Evolutionary conservation across 208 protist species (phyloP).

Genomic region (Crithidia thermophila): DNA sequence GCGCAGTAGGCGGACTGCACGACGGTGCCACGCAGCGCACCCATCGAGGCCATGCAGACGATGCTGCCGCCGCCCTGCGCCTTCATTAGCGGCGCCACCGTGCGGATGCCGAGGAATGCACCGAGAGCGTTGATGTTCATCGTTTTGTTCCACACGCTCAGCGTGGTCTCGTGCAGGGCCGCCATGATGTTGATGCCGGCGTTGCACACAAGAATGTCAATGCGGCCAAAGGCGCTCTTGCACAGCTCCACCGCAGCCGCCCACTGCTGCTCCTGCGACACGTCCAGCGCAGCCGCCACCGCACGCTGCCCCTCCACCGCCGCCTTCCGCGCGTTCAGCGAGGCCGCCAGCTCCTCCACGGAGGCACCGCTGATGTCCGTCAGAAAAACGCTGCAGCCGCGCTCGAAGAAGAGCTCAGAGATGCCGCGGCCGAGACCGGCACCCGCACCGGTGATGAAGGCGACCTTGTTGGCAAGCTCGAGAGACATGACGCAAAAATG

Average conservation of each 20-base stretch:
- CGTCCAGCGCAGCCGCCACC: not conserved
- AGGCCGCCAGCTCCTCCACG: not conserved
- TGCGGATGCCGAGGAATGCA: not conserved
- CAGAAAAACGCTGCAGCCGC: not conserved
- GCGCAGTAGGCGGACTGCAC: not conserved
- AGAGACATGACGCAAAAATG: not conserved
- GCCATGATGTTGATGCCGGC: conserved; percentile 1
- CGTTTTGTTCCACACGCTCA: not conserved
- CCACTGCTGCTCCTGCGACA: conserved; percentile 1
- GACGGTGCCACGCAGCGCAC: not conserved
- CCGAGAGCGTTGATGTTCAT: conserved; percentile 2
- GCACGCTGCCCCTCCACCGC: not conserved
- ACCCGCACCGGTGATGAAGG: not conserved
- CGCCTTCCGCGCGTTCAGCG: not conserved
- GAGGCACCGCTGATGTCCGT: not conserved
- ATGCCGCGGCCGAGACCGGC: conserved; percentile 2
- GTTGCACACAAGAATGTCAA: conserved; percentile 5
- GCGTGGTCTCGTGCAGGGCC: not conserved
- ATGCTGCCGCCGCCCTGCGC: not conserved
- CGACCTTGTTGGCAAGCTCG: not conserved
- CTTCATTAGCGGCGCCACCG: not conserved
- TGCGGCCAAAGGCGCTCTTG: not conserved
- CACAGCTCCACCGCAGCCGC: not conserved
- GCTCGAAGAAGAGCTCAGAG: conserved; percentile 1
- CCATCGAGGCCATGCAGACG: not conserved